Evolutionary conservation across 1,139 yeast species (phyloP), one percentile per base, ranked within the genome.

Genomic region (Debaryomyces sp.): DNA sequence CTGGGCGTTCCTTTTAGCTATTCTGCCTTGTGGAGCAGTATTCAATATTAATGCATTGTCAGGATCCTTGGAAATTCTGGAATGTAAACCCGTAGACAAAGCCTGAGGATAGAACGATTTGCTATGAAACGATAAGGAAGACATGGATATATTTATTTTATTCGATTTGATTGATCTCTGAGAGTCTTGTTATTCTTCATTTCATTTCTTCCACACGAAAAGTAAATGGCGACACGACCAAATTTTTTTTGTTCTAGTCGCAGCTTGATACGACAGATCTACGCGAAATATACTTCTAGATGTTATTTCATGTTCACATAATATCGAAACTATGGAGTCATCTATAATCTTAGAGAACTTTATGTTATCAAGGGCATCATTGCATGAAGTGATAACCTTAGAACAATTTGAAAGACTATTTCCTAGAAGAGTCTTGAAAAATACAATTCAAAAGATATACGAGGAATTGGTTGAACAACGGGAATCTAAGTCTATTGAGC

Each of bases 21-120:
- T 79, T 54, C 97, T 80, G 6, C 90, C 82, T 3, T 86, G 84
- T 3, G 92, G 90, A 5, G 88, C 86, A 3, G 90, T 80, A 43
- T 67, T 73, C 37, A 87, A 78, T 53, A 87, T 80, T 39, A 91
- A 70, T 0, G 78, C 69, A 50, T 72, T 73, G 12, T 92, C 86
- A 9, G 84, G 84, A 56, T 84, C 85, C 51, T 84, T 79, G 45
- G 83, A 75, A 30, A 87, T 72, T 53, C 96, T 75, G 46, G 87
- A 81, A 40, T 84, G 76, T 54, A 87, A 80, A 30, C 90, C 87
- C 1, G 94, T 83, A 17, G 87, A 75, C 49, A 85, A 73, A 0
- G 91, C 96, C 69, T 89, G 96, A 1, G 96, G 94, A 36, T 78
- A 71, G 45, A 78, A 68, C 4, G 67, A 51, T 17, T 58, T 59